Percentiles rank a stretch among this genome's conserved stretches.
Evolutionary conservation across 257 asterid species (phyloP).

Genomic region (Scutellaria galericulata): DNA sequence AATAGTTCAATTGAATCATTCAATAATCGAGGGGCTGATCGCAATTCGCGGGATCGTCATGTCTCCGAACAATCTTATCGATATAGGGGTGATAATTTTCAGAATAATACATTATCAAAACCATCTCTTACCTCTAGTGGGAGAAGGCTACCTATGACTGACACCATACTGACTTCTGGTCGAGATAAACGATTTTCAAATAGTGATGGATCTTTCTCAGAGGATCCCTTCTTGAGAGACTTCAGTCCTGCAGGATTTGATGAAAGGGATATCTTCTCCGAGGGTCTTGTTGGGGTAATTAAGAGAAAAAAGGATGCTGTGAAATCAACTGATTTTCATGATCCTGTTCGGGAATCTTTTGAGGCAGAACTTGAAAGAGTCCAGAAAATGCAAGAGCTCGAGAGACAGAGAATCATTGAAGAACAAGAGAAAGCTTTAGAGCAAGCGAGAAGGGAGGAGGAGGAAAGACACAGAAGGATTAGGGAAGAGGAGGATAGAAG

Average conservation of each 20-base stretch:
- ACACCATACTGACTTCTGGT: slow-evolving; percentile 51
- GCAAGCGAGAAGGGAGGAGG: slow-evolving; percentile 84
- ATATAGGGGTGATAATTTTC: slow-evolving; percentile 58
- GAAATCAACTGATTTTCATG: slow-evolving; percentile 71
- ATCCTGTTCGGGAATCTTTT: slow-evolving; percentile 92
- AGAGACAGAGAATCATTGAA: slow-evolving; percentile 73
- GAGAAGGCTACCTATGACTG: slow-evolving; percentile 50
- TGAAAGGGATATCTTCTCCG: slow-evolving; percentile 76
- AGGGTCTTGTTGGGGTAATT: slow-evolving; percentile 74
- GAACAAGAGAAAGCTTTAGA: slow-evolving; percentile 94
- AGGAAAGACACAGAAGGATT: slow-evolving; percentile 75
- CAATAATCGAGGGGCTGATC: slow-evolving; percentile 56
- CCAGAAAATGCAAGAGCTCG: slow-evolving; percentile 96
- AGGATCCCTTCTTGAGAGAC: slow-evolving; percentile 64
- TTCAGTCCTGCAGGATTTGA: slow-evolving; percentile 61
- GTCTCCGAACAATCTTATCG: slow-evolving; percentile 56
- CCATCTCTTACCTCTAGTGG: slow-evolving; percentile 58
- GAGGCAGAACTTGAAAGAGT: slow-evolving; percentile 99
- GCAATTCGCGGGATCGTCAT: slow-evolving; percentile 52
- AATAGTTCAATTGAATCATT: slow-evolving; percentile 52
- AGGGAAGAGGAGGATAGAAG: slow-evolving; percentile 82
- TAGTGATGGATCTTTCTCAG: slow-evolving; percentile 57
- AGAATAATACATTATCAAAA: slow-evolving; percentile 45
- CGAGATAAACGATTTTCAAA: slow-evolving; percentile 59
- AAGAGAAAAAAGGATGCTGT: slow-evolving; percentile 84